Conservation (phyloP, 208 protist genomes). For the Trypanosoma cruzi region DNA sequence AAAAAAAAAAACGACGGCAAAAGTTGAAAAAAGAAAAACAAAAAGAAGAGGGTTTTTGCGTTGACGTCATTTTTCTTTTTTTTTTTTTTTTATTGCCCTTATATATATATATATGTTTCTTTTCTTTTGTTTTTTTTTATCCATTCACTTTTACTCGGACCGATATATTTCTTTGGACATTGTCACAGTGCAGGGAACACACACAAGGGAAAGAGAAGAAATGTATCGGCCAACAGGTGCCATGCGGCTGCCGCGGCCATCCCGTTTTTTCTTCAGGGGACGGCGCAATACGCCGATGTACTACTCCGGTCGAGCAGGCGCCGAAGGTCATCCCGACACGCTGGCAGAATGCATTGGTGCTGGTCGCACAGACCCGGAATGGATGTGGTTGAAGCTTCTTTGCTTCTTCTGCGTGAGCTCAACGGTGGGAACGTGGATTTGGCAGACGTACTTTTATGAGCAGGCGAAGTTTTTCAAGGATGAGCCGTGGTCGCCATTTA, state of each 20-base stretch:
- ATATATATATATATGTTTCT: no score
- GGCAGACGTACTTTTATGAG: constrained; percentile 73
- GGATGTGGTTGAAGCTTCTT: constrained; percentile 83
- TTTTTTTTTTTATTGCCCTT: background rate
- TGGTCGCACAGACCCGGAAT: constrained; percentile 73
- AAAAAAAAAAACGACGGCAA: constrained; percentile 2
- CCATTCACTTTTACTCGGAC: no score
- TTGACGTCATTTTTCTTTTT: background rate
- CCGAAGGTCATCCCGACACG: constrained; percentile 59
- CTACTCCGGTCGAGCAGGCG: constrained; percentile 47
- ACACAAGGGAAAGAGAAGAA: background rate
- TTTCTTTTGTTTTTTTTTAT: no score
- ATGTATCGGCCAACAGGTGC: constrained; percentile 12
- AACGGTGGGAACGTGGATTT: constrained; percentile 70
- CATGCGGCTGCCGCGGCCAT: background rate
- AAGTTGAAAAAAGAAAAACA: constrained; percentile 15
- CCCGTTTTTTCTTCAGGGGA: constrained; percentile 52
- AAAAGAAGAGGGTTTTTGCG: background rate
- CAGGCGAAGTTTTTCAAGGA: constrained; percentile 87
- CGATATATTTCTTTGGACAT: no score
- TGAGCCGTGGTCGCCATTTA: constrained; percentile 80
- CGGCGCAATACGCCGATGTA: constrained; percentile 53
- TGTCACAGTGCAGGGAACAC: background rate
- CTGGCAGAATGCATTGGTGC: constrained; percentile 48
- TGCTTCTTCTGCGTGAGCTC: constrained; percentile 79